phyloP scores from a whole-genome alignment of 108 stramenopile genomes.

The Conticribra guillardii region DNA sequence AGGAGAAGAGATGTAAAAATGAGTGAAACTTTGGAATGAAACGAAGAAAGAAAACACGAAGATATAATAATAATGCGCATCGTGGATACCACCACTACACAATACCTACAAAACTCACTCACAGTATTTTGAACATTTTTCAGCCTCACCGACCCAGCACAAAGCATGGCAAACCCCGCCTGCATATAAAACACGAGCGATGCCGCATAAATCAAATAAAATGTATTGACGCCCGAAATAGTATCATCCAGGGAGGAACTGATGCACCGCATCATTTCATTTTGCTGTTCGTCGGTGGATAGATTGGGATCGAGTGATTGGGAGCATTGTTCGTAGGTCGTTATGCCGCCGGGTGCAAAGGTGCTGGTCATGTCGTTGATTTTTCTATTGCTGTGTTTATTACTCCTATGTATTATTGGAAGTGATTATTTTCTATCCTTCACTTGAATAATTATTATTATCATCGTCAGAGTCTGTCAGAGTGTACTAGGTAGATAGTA shows the following conservation, averaged over 20 bases:
- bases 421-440: too few relatives aligned
- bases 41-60: too few relatives aligned
- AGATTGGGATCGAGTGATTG: slow-evolving; percentile 6
- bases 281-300: slow-evolving; percentile 7
- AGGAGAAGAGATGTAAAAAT: too few relatives aligned
- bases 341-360: background rate
- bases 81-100: background rate
- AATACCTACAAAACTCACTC: background rate
- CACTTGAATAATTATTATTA: too few relatives aligned
- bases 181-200: slow-evolving; percentile 61
- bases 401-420: too few relatives aligned
- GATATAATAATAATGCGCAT: too few relatives aligned
- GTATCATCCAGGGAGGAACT: slow-evolving; percentile 7
- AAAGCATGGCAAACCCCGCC: slow-evolving; percentile 71
- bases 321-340: slow-evolving; percentile 5
- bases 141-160: slow-evolving; percentile 81
- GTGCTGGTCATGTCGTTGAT: too few relatives aligned
- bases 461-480: too few relatives aligned
- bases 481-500: too few relatives aligned
- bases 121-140: slow-evolving; percentile 88
- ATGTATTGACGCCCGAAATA: slow-evolving; percentile 10
- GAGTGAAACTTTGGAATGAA: too few relatives aligned
- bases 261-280: slow-evolving; percentile 9
- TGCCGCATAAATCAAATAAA: slow-evolving; percentile 41
- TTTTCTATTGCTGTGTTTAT: too few relatives aligned